Percentiles rank a stretch among this genome's conserved stretches.
Conservation (phyloP, 306 rosid species). For the Inga leiocalycina region DNA sequence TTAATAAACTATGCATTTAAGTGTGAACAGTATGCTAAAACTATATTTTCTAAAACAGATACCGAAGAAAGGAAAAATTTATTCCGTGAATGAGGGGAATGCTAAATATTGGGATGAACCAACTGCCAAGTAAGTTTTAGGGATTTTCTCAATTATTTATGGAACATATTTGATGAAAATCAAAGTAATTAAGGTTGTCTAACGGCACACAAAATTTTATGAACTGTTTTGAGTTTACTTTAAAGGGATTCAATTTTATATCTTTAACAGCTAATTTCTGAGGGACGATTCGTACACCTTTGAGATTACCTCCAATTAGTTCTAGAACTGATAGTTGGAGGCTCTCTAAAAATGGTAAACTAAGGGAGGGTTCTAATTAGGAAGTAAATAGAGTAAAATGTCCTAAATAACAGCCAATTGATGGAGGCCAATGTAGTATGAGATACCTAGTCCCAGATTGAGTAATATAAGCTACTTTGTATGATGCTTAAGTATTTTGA, state of each 20-base stretch:
- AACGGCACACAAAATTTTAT: background rate
- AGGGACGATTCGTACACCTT: background rate
- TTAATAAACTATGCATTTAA: background rate
- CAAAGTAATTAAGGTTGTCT: background rate
- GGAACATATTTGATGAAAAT: background rate
- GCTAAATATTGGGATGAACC: conserved; percentile 91
- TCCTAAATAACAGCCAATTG: background rate
- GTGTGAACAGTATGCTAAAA: background rate
- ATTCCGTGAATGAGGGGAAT: conserved; percentile 96
- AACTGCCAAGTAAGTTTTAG: conserved; percentile 58
- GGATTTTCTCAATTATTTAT: background rate
- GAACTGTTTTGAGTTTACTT: background rate
- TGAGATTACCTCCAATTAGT: background rate
- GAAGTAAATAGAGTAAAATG: background rate
- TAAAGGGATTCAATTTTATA: background rate
- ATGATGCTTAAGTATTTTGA: background rate
- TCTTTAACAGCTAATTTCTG: background rate
- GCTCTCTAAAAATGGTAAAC: background rate
- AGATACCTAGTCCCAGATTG: background rate
- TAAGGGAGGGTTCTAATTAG: background rate
- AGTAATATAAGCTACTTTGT: background rate
- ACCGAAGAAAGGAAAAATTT: conserved; percentile 82
- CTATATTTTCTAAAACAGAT: conserved; percentile 42
- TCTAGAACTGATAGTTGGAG: background rate
- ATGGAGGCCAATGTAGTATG: background rate